Evolutionary conservation across 768 basidiomycete species (phyloP).

Genomic region (Ramaria rubella): DNA sequence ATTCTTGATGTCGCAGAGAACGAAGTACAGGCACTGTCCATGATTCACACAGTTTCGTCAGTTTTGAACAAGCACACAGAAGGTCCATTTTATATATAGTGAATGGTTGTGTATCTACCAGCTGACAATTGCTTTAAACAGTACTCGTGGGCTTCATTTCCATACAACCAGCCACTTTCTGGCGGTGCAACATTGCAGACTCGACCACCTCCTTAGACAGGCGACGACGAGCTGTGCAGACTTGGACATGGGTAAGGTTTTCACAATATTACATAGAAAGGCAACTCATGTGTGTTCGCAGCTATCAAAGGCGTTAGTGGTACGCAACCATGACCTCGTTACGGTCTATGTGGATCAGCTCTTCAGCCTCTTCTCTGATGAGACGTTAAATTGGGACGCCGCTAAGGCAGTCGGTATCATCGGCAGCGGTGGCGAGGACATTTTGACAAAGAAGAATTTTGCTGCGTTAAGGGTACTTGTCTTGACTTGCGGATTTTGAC

Average conservation of each 20-base stretch:
- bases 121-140: conserved; percentile 20
- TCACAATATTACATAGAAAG: too few relatives aligned
- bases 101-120: background rate
- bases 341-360: conserved; percentile 53
- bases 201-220: conserved; percentile 22
- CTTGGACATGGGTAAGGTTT: conserved; percentile 63
- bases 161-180: conserved; percentile 40
- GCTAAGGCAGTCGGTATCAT: conserved; percentile 71
- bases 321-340: conserved; percentile 61
- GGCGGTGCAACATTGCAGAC: conserved; percentile 41
- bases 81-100: conserved; percentile 48
- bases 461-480: conserved; percentile 65
- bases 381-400: conserved; percentile 58
- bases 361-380: conserved; percentile 66
- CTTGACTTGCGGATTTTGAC: background rate
- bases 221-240: conserved; percentile 46
- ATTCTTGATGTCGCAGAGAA: conserved; percentile 39
- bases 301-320: conserved; percentile 75
- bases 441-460: conserved; percentile 72
- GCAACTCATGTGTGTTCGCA: conserved; percentile 26
- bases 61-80: conserved; percentile 74
- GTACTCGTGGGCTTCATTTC: conserved; percentile 43
- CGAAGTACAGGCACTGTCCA: conserved; percentile 20
- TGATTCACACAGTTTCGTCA: conserved; percentile 41
- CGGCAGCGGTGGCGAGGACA: conserved; percentile 45